Conservation (phyloP, 2,329 filamentous ascomycete genomes). For the Aspergillus fructus region DNA sequence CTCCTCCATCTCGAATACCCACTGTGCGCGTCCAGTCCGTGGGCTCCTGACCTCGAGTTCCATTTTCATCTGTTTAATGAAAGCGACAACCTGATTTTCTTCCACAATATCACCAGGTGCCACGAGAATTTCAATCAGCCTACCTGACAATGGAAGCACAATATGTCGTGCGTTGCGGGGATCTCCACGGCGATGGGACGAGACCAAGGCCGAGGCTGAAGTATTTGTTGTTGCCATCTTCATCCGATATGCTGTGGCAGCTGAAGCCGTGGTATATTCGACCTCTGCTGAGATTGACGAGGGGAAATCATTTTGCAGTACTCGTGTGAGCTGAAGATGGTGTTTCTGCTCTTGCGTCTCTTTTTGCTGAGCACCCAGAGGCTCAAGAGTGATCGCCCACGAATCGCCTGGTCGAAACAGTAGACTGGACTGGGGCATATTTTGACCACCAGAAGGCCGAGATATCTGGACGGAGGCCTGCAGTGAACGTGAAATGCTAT, state of each 20-base stretch:
- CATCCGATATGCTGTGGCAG: constrained; percentile 45
- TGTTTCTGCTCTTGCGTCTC: constrained; percentile 35
- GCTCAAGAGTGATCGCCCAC: constrained; percentile 53
- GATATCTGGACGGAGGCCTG: background rate
- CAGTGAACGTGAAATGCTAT: constrained; percentile 24
- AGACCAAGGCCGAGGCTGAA: constrained; percentile 40
- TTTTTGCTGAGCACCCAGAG: constrained; percentile 22
- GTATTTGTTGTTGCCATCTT: constrained; percentile 48
- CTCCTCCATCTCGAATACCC: constrained; percentile 55
- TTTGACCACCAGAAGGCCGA: background rate
- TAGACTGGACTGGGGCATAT: constrained; percentile 36
- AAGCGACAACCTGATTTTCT: constrained; percentile 55
- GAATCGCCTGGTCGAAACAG: constrained; percentile 60
- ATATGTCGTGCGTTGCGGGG: constrained; percentile 53
- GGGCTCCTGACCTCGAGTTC: constrained; percentile 61
- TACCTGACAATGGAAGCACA: constrained; percentile 58
- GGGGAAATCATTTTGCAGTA: constrained; percentile 63
- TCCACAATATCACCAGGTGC: constrained; percentile 51
- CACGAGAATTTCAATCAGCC: constrained; percentile 59
- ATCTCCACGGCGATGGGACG: constrained; percentile 51
- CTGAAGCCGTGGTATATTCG: constrained; percentile 44
- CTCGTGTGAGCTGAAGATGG: constrained; percentile 54
- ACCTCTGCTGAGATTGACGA: constrained; percentile 54
- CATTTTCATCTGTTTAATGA: constrained; percentile 70
- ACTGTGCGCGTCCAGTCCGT: constrained; percentile 49